Evolutionary conservation across 1,284 basidiomycete species (phyloP).

Genomic region (Puccinia hordei): DNA sequence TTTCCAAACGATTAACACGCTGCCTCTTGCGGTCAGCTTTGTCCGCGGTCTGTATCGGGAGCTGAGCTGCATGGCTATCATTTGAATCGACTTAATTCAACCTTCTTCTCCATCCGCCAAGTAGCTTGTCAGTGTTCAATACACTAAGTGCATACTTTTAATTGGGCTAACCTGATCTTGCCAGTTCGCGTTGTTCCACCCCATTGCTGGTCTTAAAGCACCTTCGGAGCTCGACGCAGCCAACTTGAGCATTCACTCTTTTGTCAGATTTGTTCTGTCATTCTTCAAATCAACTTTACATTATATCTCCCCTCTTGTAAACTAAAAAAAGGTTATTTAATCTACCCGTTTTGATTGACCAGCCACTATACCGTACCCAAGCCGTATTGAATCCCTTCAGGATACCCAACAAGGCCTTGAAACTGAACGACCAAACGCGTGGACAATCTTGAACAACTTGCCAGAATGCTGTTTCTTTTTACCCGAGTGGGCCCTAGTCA

Average conservation of each 20-base stretch:
- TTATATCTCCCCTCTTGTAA: background rate
- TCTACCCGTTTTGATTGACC: background rate
- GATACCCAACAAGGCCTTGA: constrained; percentile 21
- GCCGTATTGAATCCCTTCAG: background rate
- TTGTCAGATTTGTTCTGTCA: constrained; percentile 7
- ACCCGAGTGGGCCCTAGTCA: constrained; percentile 2
- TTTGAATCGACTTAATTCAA: constrained; percentile 8
- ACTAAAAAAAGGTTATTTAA: constrained; percentile 11
- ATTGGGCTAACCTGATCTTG: background rate
- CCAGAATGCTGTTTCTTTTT: constrained; percentile 22
- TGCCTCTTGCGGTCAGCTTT: constrained; percentile 11
- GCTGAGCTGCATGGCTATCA: constrained; percentile 12
- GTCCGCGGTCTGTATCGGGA: constrained; percentile 25
- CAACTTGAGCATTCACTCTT: background rate
- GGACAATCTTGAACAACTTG: constrained; percentile 5
- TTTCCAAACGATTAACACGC: constrained; percentile 8
- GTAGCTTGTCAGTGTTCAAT: background rate
- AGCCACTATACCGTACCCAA: background rate
- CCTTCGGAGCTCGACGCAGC: background rate
- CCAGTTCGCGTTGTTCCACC: background rate
- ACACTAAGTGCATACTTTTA: background rate
- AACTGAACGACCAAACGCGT: constrained; percentile 4
- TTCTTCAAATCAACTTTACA: constrained; percentile 19
- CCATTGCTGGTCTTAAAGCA: background rate
- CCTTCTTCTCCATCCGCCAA: constrained; percentile 6